These are phyloP conservation scores for Symmetrospora coprosmae DNA, from an alignment of 768 basidiomycete genomes.

Conservation along the genomic window DNA sequence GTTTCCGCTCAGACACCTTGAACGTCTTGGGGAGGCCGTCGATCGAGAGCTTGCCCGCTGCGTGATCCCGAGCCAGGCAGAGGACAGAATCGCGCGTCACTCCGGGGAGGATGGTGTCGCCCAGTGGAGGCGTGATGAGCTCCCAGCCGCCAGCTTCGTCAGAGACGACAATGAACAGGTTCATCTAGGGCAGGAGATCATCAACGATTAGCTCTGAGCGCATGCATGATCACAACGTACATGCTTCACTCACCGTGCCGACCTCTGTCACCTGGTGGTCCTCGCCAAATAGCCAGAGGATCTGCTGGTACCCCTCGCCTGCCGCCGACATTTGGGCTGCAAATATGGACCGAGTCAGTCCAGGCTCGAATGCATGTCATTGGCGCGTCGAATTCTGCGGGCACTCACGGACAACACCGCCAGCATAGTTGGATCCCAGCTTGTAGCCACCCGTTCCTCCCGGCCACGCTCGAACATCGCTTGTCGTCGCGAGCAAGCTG, in stretches of 20 bases:
- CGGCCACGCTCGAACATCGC: constrained; percentile 68
- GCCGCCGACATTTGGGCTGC: constrained; percentile 54
- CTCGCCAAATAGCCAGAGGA: constrained; percentile 62
- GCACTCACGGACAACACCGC: constrained; percentile 33
- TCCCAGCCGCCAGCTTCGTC: constrained; percentile 51
- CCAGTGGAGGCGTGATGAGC: constrained; percentile 73
- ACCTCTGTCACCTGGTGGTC: constrained; percentile 42
- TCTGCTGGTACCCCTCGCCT: constrained; percentile 57
- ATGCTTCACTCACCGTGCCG: constrained; percentile 40
- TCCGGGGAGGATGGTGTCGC: constrained; percentile 77
- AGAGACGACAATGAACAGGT: constrained; percentile 56
- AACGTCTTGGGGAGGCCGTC: constrained; percentile 43
- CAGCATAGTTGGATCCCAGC: constrained; percentile 39
- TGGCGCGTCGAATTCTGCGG: neutral
- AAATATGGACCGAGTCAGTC: constrained; percentile 34
- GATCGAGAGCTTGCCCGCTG: constrained; percentile 37
- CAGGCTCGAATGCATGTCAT: neutral
- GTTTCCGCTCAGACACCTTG: constrained; percentile 45
- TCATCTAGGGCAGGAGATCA: constrained; percentile 53
- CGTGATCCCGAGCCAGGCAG: constrained; percentile 53
- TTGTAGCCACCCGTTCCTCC: constrained; percentile 60
- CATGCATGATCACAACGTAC: neutral
- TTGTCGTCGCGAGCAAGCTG: constrained; percentile 54
- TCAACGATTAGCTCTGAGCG: too few species aligned
- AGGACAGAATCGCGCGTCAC: constrained; percentile 79